Evolutionary conservation across 2,329 filamentous ascomycete species (phyloP), one percentile per base, ranked within the genome.

Genomic region (Colletotrichum cereale): DNA sequence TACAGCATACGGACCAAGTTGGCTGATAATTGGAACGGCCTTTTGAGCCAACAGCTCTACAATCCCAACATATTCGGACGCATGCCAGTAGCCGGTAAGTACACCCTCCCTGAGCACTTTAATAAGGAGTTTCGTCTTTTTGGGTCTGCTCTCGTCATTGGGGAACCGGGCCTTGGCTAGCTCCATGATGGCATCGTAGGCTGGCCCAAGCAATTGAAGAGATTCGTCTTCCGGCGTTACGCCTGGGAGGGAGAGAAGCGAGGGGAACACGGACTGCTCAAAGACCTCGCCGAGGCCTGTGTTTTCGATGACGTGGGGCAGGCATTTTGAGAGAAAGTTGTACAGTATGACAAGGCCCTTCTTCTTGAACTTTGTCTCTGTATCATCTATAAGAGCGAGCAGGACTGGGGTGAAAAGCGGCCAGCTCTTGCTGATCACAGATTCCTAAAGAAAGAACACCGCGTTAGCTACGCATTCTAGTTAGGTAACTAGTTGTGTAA

Each of bases 181-280:
- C 0, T 83, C 82, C 24, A 92, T 81, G 3, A 97, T 84, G 2
- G 91, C 90, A 10, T 87, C 84, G 74, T 95, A 97, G 0, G 92
- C 90, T 8, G 86, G 84, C 7, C 80, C 77, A 1, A 97, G 86
- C 3, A 98, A 82, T 1, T 78, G 76, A 2, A 92, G 77, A 5
- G 93, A 93, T 67, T 96, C 92, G 0, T 86, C 78, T 76, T 93
- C 92, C 0, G 93, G 90, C 0, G 94, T 97, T 52, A 97, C 83
- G 16, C 87, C 89, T 0, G 96, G 95, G 7, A 97, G 85, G 76
- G 90, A 93, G 10, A 92, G 86, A n/a, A 97, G 86, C 44, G 91
- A 90, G 0, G 94, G 93, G 74, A 91, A 87, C 2, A 94, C 81
- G 3, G 91, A 88, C 26, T 94, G 88, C 76, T 91, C 87, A 72